Evolutionary conservation across 2,329 filamentous ascomycete species (phyloP).

Genomic region (Epichloe coenophiala): DNA sequence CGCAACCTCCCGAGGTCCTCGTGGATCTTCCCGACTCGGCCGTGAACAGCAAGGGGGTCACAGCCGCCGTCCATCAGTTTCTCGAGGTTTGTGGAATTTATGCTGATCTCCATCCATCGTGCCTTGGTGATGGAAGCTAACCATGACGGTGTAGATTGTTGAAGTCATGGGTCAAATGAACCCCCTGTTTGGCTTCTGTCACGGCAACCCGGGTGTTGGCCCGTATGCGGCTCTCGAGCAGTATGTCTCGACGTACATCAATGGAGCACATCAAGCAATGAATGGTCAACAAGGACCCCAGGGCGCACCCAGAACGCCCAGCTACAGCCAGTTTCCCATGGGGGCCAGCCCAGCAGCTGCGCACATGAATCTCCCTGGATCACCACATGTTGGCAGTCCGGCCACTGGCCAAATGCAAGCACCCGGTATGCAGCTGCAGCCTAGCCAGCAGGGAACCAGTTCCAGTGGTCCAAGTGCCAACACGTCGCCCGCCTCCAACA

Average conservation of each 20-base stretch:
- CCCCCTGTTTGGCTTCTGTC: conserved; percentile 45
- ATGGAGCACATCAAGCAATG: conserved; percentile 22
- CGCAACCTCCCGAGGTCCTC: conserved; percentile 41
- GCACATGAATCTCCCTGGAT: conserved; percentile 49
- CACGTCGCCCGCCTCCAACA: conserved; percentile 49
- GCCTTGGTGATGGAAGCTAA: conserved; percentile 9
- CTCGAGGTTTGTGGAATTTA: conserved; percentile 37
- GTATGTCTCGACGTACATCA: conserved; percentile 38
- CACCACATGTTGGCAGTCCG: conserved; percentile 47
- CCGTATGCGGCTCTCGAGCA: conserved; percentile 48
- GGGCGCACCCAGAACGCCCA: conserved; percentile 35
- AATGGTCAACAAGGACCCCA: conserved; percentile 37
- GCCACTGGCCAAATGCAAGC: conserved; percentile 50
- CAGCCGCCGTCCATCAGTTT: conserved; percentile 48
- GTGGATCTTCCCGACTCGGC: conserved; percentile 45
- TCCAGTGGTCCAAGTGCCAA: conserved; percentile 55
- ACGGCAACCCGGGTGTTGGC: conserved; percentile 37
- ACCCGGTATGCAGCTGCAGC: conserved; percentile 52
- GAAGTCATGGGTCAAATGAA: conserved; percentile 57
- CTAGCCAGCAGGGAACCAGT: conserved; percentile 53
- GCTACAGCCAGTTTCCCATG: conserved; percentile 44
- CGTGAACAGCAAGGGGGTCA: conserved; percentile 47
- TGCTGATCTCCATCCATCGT: neutral
- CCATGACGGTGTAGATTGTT: conserved; percentile 32
- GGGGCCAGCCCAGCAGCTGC: conserved; percentile 45